Conservation (phyloP, 2,329 filamentous ascomycete species). For the Fusarium mangiferae region DNA sequence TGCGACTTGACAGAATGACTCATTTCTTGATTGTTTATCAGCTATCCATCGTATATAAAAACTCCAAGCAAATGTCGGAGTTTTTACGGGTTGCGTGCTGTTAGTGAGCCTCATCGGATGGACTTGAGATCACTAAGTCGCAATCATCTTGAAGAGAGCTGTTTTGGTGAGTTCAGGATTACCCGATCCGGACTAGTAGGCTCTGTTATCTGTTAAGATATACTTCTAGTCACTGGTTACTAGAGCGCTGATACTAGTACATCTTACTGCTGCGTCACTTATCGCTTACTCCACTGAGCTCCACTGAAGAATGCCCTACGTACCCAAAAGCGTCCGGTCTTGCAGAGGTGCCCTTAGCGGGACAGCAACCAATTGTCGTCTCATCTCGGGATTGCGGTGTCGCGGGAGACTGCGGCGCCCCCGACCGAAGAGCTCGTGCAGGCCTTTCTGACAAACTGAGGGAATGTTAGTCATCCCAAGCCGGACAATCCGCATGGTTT, state of each 20-base stretch:
- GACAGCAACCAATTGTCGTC: neutral
- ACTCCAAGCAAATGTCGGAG: neutral
- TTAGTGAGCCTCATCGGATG: rapidly evolving
- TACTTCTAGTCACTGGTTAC: rapidly evolving
- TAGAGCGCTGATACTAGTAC: rapidly evolving
- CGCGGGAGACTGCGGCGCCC: neutral
- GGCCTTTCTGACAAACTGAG: too few relatives aligned
- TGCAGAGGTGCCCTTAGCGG: too few relatives aligned
- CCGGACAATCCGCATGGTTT: constrained; percentile 6
- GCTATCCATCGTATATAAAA: too few relatives aligned
- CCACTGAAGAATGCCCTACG: neutral
- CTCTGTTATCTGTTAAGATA: neutral
- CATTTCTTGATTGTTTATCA: rapidly evolving
- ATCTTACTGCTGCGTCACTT: neutral
- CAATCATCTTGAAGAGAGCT: rapidly evolving
- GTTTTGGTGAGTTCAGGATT: rapidly evolving
- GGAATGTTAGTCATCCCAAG: neutral
- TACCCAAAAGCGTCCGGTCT: neutral
- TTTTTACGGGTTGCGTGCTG: rapidly evolving
- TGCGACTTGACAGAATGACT: too few relatives aligned
- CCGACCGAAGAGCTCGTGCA: neutral
- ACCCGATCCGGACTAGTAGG: neutral
- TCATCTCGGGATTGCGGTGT: neutral
- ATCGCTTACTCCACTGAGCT: neutral
- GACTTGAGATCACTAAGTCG: rapidly evolving